Evolutionary conservation across 202 grass and related monocot genomes (phyloP).

Genomic region (Zizania palustris): DNA sequence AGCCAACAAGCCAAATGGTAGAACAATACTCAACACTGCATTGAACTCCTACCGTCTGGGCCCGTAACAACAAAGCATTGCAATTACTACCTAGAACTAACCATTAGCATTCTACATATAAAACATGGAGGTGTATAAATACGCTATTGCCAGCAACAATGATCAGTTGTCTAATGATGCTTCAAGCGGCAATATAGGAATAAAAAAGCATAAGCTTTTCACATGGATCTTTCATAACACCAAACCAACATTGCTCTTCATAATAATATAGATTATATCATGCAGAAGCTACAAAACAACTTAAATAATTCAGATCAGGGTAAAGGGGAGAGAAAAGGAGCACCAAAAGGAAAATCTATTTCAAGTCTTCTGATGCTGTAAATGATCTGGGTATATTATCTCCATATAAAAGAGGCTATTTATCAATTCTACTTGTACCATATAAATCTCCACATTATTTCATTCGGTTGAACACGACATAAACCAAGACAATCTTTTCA

Average conservation of each 20-base stretch:
- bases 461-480: slow-evolving; percentile 27
- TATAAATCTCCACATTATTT: neutral
- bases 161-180: slow-evolving; percentile 4
- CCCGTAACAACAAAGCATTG: slow-evolving; percentile 5
- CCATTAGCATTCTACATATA: neutral
- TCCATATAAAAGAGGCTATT: slow-evolving; percentile 33
- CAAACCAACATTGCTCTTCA: neutral
- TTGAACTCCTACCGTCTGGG: neutral
- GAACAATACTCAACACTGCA: slow-evolving; percentile 28
- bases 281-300: slow-evolving; percentile 12
- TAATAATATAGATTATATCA: slow-evolving; percentile 20
- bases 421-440: neutral
- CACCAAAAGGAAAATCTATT: neutral
- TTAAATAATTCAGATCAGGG: slow-evolving; percentile 6
- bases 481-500: neutral
- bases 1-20: slow-evolving; percentile 26
- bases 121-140: neutral
- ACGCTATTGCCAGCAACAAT: neutral
- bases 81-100: neutral
- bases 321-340: neutral
- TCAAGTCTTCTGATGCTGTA: slow-evolving; percentile 19
- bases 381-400: slow-evolving; percentile 1
- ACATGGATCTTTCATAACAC: slow-evolving; percentile 2
- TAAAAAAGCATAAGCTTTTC: neutral
- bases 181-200: slow-evolving; percentile 18